phyloP scores from a whole-genome alignment of 345 rosid genomes.

The Microcos paniculata region DNA sequence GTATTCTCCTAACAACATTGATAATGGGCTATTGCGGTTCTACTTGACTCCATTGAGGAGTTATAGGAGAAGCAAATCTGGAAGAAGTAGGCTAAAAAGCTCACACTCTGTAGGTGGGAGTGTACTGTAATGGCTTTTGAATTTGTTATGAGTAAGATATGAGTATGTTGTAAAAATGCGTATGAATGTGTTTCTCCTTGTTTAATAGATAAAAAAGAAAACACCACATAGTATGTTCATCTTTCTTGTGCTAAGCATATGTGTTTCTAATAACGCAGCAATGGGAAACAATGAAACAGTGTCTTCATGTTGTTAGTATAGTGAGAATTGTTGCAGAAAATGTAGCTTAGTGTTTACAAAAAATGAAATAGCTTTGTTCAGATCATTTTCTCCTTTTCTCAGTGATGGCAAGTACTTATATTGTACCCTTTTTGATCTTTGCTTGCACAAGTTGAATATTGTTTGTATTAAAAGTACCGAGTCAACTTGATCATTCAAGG shows the following conservation, averaged over 20 bases:
- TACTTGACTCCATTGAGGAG: slow-evolving; percentile 65
- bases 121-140: slow-evolving; percentile 31
- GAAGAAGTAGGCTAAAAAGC: slow-evolving; percentile 54
- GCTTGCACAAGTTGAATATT: background rate
- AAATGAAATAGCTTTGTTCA: slow-evolving; percentile 7
- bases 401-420: background rate
- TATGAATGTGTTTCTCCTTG: slow-evolving; percentile 25
- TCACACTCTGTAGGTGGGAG: slow-evolving; percentile 28
- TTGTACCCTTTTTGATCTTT: background rate
- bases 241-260: slow-evolving; percentile 23
- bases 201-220: slow-evolving; percentile 30
- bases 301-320: background rate
- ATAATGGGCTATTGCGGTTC: slow-evolving; percentile 58
- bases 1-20: slow-evolving; percentile 45
- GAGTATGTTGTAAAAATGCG: slow-evolving; percentile 39
- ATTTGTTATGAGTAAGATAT: slow-evolving; percentile 20
- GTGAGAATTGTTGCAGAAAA: background rate
- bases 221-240: slow-evolving; percentile 18
- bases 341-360: slow-evolving; percentile 15
- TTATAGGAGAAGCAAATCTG: slow-evolving; percentile 55
- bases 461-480: background rate
- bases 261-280: slow-evolving; percentile 33
- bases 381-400: background rate
- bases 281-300: slow-evolving; percentile 7
- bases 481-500: background rate